Percentiles rank a stretch among this genome's conserved stretches.
phyloP scores from a whole-genome alignment of 148 eudicot genomes.

The Pouteria glomerata region DNA sequence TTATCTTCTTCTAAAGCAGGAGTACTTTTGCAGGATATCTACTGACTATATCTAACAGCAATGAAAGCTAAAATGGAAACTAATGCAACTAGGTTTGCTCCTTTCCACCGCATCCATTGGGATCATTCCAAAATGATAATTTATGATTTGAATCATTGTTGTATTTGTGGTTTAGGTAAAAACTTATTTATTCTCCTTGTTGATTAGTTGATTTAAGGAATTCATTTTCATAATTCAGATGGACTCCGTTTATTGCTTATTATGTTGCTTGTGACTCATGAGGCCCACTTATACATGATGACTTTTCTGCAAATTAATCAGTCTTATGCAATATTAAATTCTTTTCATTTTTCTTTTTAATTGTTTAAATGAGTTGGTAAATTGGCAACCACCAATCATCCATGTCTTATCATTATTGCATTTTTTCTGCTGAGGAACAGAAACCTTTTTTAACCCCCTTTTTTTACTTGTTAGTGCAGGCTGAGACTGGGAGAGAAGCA shows the following conservation, averaged over 20 bases:
- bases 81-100: neutral
- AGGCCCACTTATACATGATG: neutral
- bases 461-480: constrained; percentile 23
- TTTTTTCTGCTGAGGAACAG: neutral
- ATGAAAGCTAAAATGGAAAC: neutral
- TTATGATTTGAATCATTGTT: neutral
- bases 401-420: neutral
- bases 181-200: neutral
- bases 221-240: neutral
- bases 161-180: neutral
- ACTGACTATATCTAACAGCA: neutral
- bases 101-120: neutral
- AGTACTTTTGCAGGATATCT: too few species aligned
- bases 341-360: neutral
- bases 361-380: neutral
- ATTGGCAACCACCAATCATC: neutral
- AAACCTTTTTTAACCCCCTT: neutral
- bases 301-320: neutral
- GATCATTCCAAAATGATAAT: neutral
- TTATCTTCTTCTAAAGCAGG: too few species aligned
- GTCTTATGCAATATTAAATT: neutral
- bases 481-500: constrained; percentile 67
- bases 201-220: neutral
- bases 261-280: neutral
- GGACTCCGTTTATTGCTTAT: neutral